A percentile compares a stretch with the other conserved stretches of the same genome.
Evolutionary conservation across 2,329 filamentous ascomycete genomes (phyloP).

Genomic region (Lanzia echinophila): DNA sequence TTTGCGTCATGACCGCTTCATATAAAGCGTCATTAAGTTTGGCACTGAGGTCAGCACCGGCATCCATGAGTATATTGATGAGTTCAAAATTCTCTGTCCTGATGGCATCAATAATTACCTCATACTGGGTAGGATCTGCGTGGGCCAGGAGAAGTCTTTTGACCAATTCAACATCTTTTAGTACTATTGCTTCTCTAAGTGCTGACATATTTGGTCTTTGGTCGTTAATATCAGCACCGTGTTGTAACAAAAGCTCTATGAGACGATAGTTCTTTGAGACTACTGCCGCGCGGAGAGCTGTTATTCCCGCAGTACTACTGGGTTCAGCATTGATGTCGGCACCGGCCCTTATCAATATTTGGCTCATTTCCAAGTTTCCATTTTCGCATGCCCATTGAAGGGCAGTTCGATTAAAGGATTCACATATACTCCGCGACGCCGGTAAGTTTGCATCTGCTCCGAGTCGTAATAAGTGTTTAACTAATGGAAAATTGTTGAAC

Average conservation of each 20-base stretch:
- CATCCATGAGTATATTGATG: not conserved
- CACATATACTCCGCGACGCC: not conserved
- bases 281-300: conserved; percentile 1
- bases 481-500: no score
- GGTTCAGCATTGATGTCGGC: conserved; percentile 11
- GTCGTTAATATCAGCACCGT: not conserved
- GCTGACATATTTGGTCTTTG: not conserved
- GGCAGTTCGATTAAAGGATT: conserved; percentile 12
- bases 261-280: not conserved
- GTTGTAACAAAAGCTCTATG: not conserved
- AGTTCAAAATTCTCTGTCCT: not conserved
- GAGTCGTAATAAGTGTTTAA: not conserved
- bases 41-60: not conserved
- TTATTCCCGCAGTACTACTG: conserved; percentile 12
- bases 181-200: not conserved
- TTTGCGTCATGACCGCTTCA: not conserved
- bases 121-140: not conserved
- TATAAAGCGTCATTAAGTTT: not conserved
- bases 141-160: not conserved
- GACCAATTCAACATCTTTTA: not conserved
- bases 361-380: conserved; percentile 7
- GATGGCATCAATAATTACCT: not conserved
- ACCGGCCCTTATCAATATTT: conserved; percentile 11
- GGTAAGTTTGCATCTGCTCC: conserved; percentile 7
- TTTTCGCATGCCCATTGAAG: conserved; percentile 12